Percentiles rank a stretch among this genome's conserved stretches.
Evolutionary conservation across 768 basidiomycete species (phyloP).

Genomic region (Thelephora ganbajun): DNA sequence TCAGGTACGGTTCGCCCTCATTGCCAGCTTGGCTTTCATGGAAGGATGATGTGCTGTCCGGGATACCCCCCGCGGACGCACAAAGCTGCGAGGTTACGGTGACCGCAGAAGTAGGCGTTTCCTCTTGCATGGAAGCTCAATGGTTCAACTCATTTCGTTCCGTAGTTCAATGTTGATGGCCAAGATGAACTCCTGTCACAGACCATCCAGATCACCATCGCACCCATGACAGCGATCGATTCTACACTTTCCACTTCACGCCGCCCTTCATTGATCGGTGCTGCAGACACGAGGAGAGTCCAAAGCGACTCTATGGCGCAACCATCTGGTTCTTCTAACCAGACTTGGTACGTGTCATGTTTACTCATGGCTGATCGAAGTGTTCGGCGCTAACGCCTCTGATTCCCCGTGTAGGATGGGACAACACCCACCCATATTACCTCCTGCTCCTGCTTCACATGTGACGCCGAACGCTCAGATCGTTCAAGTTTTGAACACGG

Average conservation of each 20-base stretch:
- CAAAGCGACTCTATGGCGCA: constrained; percentile 24
- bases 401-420: constrained; percentile 11
- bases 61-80: constrained; percentile 66
- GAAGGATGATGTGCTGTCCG: constrained; percentile 73
- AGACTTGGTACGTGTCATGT: constrained; percentile 12
- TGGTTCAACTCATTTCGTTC: constrained; percentile 5
- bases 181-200: constrained; percentile 55
- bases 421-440: constrained; percentile 18
- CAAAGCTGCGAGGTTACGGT: constrained; percentile 64
- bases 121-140: neutral
- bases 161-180: constrained; percentile 58
- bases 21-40: constrained; percentile 83
- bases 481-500: constrained; percentile 62
- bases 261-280: constrained; percentile 33
- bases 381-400: neutral
- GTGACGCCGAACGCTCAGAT: constrained; percentile 52
- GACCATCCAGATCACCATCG: constrained; percentile 59
- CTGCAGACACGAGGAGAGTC: constrained; percentile 27
- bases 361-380: neutral
- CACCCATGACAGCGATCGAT: constrained; percentile 44
- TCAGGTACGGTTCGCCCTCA: constrained; percentile 66
- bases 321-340: constrained; percentile 15
- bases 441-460: constrained; percentile 19
- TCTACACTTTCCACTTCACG: constrained; percentile 27
- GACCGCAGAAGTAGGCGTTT: constrained; percentile 50